Conservation (phyloP, 2,329 filamentous ascomycete genomes). For the Aphanoascus verrucosus region DNA sequence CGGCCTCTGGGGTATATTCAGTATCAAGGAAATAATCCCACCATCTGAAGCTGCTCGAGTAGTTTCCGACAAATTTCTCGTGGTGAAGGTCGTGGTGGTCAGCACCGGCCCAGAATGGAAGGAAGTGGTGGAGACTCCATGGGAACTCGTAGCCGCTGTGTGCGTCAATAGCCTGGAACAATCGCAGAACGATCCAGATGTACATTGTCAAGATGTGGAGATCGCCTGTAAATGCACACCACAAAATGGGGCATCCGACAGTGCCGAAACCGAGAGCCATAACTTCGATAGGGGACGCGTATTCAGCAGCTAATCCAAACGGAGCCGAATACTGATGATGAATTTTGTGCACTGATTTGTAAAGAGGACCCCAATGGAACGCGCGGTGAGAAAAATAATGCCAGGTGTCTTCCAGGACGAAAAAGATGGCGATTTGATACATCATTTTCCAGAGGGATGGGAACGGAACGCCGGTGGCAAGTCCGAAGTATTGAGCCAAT, state of each 20-base stretch:
- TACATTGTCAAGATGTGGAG: conserved; percentile 98
- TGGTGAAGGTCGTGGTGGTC: conserved; percentile 96
- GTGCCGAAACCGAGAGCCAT: conserved; percentile 87
- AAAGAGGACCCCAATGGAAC: conserved; percentile 88
- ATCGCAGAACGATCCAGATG: conserved; percentile 79
- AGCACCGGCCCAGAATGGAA: conserved; percentile 96
- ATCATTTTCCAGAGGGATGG: conserved; percentile 76
- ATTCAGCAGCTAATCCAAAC: conserved; percentile 92
- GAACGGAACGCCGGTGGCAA: conserved; percentile 82
- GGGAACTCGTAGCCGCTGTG: conserved; percentile 98
- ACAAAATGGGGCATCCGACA: conserved; percentile 70
- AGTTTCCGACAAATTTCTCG: conserved; percentile 98
- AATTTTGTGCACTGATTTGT: conserved; percentile 96
- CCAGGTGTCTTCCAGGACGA: conserved; percentile 92
- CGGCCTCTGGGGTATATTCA: conserved; percentile 78
- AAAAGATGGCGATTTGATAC: conserved; percentile 85
- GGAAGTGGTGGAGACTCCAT: conserved; percentile 88
- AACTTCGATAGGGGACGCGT: conserved; percentile 92
- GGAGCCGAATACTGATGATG: conserved; percentile 98
- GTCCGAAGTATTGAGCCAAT: conserved; percentile 82
- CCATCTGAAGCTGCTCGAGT: conserved; percentile 95
- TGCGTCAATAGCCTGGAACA: conserved; percentile 96
- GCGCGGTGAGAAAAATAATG: conserved; percentile 94
- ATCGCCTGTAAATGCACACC: conserved; percentile 71
- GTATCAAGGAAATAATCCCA: conserved; percentile 95